phyloP scores from a whole-genome alignment of 179 eudicot species.

The Silene noctiflora region DNA sequence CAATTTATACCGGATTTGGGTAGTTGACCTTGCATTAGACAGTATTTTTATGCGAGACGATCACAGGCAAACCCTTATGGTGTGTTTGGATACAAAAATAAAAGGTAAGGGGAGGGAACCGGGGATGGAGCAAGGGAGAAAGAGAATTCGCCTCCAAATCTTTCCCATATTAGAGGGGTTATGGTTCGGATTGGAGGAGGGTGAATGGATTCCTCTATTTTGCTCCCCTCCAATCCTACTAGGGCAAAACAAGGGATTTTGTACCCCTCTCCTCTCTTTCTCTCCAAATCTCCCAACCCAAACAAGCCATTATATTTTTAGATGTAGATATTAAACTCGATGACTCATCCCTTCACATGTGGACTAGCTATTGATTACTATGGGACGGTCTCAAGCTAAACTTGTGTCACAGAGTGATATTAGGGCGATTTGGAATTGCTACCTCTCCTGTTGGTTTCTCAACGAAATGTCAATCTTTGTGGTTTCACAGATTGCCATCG shows the following conservation, averaged over 20 bases:
- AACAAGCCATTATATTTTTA: background rate
- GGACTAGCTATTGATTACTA: background rate
- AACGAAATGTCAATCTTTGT: background rate
- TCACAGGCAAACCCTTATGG: background rate
- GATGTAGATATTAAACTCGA: background rate
- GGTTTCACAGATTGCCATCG: background rate
- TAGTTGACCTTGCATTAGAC: background rate
- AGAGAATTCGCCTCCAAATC: too few relatives aligned
- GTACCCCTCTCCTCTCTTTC: too few relatives aligned
- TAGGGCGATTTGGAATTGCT: background rate
- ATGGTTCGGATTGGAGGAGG: too few relatives aligned
- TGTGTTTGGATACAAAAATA: background rate
- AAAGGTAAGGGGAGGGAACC: too few relatives aligned
- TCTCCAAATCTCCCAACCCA: too few relatives aligned
- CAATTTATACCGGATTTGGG: background rate
- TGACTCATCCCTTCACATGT: background rate
- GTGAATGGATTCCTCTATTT: too few relatives aligned
- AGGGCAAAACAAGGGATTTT: too few relatives aligned
- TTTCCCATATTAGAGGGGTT: too few relatives aligned
- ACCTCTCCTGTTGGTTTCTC: background rate
- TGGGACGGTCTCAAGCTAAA: background rate
- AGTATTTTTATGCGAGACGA: background rate
- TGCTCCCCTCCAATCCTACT: too few relatives aligned
- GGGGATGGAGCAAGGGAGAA: too few relatives aligned
- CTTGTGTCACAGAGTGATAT: background rate